Evolutionary conservation across 805 yeast species (phyloP).

Genomic region (Grigorovia yakushimaensis): DNA sequence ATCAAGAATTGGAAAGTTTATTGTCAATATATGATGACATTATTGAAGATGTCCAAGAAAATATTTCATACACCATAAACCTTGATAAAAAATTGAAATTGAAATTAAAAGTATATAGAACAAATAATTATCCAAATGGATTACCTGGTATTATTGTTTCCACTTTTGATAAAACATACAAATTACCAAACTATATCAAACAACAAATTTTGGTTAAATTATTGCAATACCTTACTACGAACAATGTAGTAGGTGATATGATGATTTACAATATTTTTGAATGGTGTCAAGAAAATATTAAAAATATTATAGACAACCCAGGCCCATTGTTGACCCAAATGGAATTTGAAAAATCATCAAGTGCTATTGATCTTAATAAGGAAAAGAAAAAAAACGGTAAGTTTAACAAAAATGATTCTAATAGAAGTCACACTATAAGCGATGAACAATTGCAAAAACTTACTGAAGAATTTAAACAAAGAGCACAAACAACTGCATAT

Average conservation of each 20-base stretch:
- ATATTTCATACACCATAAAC: slow-evolving; percentile 25
- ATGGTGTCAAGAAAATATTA: slow-evolving; percentile 62
- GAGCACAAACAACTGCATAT: slow-evolving; percentile 29
- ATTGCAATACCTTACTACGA: slow-evolving; percentile 34
- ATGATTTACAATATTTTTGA: slow-evolving; percentile 60
- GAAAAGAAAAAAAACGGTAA: not conserved
- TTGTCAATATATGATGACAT: slow-evolving; percentile 46
- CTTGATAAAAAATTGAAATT: slow-evolving; percentile 27
- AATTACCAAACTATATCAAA: slow-evolving; percentile 63
- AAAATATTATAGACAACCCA: slow-evolving; percentile 55
- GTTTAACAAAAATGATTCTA: slow-evolving; percentile 5
- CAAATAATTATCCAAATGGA: slow-evolving; percentile 49
- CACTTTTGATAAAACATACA: slow-evolving; percentile 33
- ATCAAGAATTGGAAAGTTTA: slow-evolving; percentile 64
- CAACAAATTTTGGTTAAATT: slow-evolving; percentile 43
- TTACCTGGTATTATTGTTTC: slow-evolving; percentile 62
- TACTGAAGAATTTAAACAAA: slow-evolving; percentile 27
- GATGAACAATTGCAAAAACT: slow-evolving; percentile 29
- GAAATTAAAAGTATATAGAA: slow-evolving; percentile 34
- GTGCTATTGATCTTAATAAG: not conserved
- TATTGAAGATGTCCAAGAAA: slow-evolving; percentile 25
- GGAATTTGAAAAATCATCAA: not conserved
- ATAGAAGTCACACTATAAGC: slow-evolving; percentile 10
- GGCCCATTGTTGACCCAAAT: slow-evolving; percentile 44
- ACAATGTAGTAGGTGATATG: slow-evolving; percentile 54